Percentiles rank a stretch among this genome's conserved stretches.
phyloP scores from a whole-genome alignment of 257 asterid genomes.

The Nyctanthes arbortristis region DNA sequence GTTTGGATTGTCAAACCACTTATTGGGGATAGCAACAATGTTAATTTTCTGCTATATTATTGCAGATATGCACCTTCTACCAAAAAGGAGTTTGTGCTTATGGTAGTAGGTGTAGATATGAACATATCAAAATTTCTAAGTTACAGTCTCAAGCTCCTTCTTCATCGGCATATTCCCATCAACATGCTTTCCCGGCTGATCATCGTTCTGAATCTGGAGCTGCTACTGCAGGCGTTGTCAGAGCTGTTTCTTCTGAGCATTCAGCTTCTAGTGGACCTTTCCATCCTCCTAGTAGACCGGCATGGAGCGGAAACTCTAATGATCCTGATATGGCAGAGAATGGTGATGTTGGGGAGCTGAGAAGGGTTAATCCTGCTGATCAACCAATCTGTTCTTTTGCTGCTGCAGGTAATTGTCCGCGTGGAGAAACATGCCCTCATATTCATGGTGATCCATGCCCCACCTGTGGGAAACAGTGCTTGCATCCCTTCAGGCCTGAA shows the following conservation, averaged over 20 bases:
- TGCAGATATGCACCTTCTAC: no score
- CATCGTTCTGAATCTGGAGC: slow-evolving; percentile 41
- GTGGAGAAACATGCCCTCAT: slow-evolving; percentile 69
- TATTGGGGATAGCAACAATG: slow-evolving; percentile 12
- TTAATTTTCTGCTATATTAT: neutral
- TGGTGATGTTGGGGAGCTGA: slow-evolving; percentile 34
- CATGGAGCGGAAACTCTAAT: slow-evolving; percentile 49
- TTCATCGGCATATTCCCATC: slow-evolving; percentile 39
- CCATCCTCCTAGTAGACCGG: slow-evolving; percentile 32
- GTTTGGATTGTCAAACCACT: slow-evolving; percentile 17
- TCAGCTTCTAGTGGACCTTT: slow-evolving; percentile 38
- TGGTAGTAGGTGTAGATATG: no score
- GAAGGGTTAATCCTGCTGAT: slow-evolving; percentile 59
- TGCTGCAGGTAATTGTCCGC: slow-evolving; percentile 93
- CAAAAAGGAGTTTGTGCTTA: no score
- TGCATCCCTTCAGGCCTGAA: slow-evolving; percentile 84
- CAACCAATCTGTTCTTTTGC: slow-evolving; percentile 84
- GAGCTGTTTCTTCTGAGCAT: slow-evolving; percentile 30
- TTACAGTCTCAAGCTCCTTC: slow-evolving; percentile 53
- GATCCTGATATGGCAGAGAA: slow-evolving; percentile 32
- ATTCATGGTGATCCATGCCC: slow-evolving; percentile 87
- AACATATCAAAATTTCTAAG: slow-evolving; percentile 28
- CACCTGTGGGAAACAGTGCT: slow-evolving; percentile 72
- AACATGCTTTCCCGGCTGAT: slow-evolving; percentile 34
- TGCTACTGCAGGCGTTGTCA: slow-evolving; percentile 24